These are phyloP conservation scores for Colletotrichum chrysophilum DNA, from an alignment of 2,329 filamentous ascomycete genomes.

Conservation along the genomic window DNA sequence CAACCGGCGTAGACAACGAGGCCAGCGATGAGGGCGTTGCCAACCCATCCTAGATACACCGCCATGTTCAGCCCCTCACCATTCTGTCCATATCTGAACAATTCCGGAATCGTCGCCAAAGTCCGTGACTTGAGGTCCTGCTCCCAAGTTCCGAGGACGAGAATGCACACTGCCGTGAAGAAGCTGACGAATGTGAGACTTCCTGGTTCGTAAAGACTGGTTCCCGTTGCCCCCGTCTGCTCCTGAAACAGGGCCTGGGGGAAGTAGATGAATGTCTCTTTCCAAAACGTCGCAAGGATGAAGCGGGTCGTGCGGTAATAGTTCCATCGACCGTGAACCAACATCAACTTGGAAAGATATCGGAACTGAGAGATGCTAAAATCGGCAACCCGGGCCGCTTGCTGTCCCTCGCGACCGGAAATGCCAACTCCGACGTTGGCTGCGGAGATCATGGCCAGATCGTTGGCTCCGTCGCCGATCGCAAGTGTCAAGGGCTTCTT, in stretches of 20 bases:
- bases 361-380: constrained; percentile 92
- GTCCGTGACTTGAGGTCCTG: constrained; percentile 86
- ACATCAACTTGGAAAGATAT: constrained; percentile 79
- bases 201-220: constrained; percentile 88
- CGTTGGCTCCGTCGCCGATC: constrained; percentile 92
- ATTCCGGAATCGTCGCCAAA: constrained; percentile 84
- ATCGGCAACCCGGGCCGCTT: constrained; percentile 88
- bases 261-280: constrained; percentile 81
- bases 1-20: constrained; percentile 38
- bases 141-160: constrained; percentile 92
- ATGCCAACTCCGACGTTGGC: constrained; percentile 89
- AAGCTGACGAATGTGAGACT: constrained; percentile 91
- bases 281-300: constrained; percentile 91
- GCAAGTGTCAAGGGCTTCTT: constrained; percentile 75
- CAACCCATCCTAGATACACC: constrained; percentile 65
- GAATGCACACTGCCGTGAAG: constrained; percentile 89
- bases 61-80: constrained; percentile 74
- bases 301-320: constrained; percentile 91
- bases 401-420: constrained; percentile 88
- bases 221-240: constrained; percentile 87
- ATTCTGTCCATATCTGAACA: constrained; percentile 83
- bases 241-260: constrained; percentile 84
- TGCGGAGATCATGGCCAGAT: constrained; percentile 92
- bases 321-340: constrained; percentile 91
- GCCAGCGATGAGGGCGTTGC: constrained; percentile 20